These are phyloP conservation scores for Capsicum rhomboideum DNA, from an alignment of 257 asterid species.

Conservation along the genomic window DNA sequence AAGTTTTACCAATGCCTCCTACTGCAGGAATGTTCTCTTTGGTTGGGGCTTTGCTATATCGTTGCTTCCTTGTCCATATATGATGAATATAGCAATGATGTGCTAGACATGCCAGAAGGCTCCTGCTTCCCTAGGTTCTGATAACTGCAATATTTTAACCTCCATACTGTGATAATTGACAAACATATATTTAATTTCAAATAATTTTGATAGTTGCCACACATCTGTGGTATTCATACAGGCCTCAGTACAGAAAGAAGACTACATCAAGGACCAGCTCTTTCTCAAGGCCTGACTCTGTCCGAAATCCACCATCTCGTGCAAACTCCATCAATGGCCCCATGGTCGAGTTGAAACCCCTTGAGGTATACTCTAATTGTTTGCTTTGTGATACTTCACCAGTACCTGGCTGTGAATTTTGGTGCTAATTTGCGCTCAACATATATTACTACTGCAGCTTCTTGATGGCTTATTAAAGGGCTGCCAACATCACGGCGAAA, in stretches of 20 bases:
- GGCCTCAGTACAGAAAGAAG: slow-evolving; percentile 60
- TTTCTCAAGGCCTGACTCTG: slow-evolving; percentile 45
- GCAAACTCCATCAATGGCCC: slow-evolving; percentile 34
- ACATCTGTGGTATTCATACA: slow-evolving; percentile 17
- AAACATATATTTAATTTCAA: not conserved
- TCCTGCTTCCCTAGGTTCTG: slow-evolving; percentile 87
- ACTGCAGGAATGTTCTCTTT: slow-evolving; percentile 71
- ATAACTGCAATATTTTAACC: not conserved
- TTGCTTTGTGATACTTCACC: not conserved
- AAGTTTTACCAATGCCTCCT: slow-evolving; percentile 3
- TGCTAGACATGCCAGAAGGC: slow-evolving; percentile 93
- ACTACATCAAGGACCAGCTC: slow-evolving; percentile 32
- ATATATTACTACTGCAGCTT: slow-evolving; percentile 35
- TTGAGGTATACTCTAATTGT: slow-evolving; percentile 44
- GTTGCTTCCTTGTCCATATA: slow-evolving; percentile 80
- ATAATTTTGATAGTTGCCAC: not conserved
- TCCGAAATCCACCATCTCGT: slow-evolving; percentile 42
- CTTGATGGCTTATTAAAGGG: slow-evolving; percentile 53
- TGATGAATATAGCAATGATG: slow-evolving; percentile 91
- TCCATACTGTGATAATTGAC: not conserved
- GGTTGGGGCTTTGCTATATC: slow-evolving; percentile 84
- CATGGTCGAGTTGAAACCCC: slow-evolving; percentile 73
- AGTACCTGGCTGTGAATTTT: not conserved
- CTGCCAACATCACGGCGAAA: slow-evolving; percentile 55
- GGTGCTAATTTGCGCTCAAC: not conserved